These are phyloP conservation scores for Hirschioporus abietinus DNA, from an alignment of 768 basidiomycete genomes.

Conservation along the genomic window DNA sequence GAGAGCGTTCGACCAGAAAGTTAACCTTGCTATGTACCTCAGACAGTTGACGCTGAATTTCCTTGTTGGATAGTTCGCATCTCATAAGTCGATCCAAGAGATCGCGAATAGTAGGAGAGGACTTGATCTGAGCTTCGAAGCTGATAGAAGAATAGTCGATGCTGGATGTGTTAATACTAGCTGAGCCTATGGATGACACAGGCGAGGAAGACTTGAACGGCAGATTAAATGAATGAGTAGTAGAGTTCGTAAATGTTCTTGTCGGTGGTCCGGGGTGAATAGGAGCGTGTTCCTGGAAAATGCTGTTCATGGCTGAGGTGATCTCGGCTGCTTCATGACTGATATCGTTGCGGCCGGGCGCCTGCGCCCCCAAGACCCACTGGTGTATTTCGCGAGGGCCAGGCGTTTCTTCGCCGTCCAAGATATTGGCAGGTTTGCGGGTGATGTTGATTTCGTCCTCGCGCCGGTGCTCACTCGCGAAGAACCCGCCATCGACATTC, in stretches of 20 bases:
- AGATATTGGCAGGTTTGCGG: not conserved
- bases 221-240: slow-evolving; percentile 39
- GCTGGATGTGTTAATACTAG: slow-evolving; percentile 52
- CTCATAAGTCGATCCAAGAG: slow-evolving; percentile 69
- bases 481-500: not conserved
- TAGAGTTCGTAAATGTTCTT: slow-evolving; percentile 27
- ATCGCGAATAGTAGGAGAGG: slow-evolving; percentile 71
- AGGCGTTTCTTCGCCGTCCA: slow-evolving; percentile 22
- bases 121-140: slow-evolving; percentile 71
- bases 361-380: slow-evolving; percentile 21
- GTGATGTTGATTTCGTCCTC: slow-evolving; percentile 1
- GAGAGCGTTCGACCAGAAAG: slow-evolving; percentile 63
- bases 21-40: slow-evolving; percentile 78
- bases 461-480: not conserved
- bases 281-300: slow-evolving; percentile 30
- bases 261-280: slow-evolving; percentile 44
- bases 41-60: slow-evolving; percentile 68
- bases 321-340: slow-evolving; percentile 27
- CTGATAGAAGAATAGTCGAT: slow-evolving; percentile 39
- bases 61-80: slow-evolving; percentile 62
- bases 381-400: slow-evolving; percentile 22
- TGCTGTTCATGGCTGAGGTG: slow-evolving; percentile 1
- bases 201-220: slow-evolving; percentile 64
- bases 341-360: slow-evolving; percentile 27
- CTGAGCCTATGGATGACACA: slow-evolving; percentile 73